Evolutionary conservation across 805 yeast species (phyloP).

Genomic region (Yarrowia yakushimensis): DNA sequence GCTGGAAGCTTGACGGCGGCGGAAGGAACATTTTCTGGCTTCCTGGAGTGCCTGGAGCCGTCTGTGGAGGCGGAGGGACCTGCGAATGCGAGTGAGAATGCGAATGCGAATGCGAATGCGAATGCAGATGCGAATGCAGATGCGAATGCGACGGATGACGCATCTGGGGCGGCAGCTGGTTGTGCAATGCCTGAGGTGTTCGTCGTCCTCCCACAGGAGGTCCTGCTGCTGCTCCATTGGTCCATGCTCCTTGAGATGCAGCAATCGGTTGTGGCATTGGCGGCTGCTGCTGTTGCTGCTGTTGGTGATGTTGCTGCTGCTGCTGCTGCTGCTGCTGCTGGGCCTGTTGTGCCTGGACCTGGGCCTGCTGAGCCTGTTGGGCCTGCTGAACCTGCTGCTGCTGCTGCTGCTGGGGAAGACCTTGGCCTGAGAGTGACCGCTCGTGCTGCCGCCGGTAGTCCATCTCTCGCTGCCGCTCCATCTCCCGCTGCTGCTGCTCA

Average conservation of each 20-base stretch:
- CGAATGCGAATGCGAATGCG: constrained; percentile 11
- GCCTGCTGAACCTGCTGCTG: not conserved
- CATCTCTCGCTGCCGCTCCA: constrained; percentile 14
- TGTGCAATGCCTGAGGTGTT: constrained; percentile 2
- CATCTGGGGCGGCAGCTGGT: constrained; percentile 20
- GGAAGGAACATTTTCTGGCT: not conserved
- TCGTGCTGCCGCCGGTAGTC: constrained; percentile 8
- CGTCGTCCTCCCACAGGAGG: not conserved
- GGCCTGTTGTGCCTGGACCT: not conserved
- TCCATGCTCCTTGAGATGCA: not conserved
- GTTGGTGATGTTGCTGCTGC: not conserved
- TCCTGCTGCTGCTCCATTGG: not conserved
- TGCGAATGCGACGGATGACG: constrained; percentile 13
- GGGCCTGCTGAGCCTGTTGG: not conserved
- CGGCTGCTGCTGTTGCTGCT: not conserved
- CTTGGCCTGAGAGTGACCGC: not conserved
- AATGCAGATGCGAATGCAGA: constrained; percentile 5
- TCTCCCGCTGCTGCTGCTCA: constrained; percentile 20
- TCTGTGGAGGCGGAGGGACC: constrained; percentile 1
- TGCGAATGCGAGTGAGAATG: constrained; percentile 11
- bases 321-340: not conserved
- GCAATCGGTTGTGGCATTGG: not conserved
- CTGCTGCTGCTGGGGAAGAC: constrained; percentile 1
- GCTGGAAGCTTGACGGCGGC: constrained; percentile 14
- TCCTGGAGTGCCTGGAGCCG: constrained; percentile 4